phyloP scores from a whole-genome alignment of 164 flowering plant genomes.

The Sedum album region DNA sequence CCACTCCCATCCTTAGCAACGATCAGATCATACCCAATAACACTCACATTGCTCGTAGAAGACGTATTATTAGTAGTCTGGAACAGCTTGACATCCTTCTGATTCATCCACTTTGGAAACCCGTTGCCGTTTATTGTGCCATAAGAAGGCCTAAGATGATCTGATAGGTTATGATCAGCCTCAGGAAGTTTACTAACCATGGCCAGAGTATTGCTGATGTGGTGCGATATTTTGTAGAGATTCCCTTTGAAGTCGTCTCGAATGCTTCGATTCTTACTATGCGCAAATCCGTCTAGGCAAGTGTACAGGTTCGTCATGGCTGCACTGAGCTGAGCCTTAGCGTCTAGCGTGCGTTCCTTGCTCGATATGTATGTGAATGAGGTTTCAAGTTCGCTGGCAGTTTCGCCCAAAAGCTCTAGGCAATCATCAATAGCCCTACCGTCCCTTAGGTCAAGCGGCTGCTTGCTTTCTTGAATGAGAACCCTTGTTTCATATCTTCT shows the following conservation, averaged over 20 bases:
- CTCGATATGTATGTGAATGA: constrained; percentile 34
- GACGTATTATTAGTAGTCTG: no score
- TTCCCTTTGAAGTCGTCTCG: constrained; percentile 26
- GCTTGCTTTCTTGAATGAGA: constrained; percentile 7
- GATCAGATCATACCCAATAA: constrained; percentile 23
- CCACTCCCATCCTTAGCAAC: constrained; percentile 94
- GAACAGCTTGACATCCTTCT: constrained; percentile 40
- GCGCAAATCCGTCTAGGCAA: constrained; percentile 78
- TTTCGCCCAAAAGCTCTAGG: constrained; percentile 49
- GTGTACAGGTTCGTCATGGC: constrained; percentile 84
- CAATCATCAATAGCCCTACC: constrained; percentile 61
- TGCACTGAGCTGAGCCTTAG: constrained; percentile 61
- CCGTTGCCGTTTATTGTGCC: constrained; percentile 29
- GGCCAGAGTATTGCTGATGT: constrained; percentile 64
- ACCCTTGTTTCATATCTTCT: constrained; percentile 22
- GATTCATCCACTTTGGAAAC: constrained; percentile 59
- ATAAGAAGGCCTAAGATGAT: neutral
- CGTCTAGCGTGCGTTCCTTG: constrained; percentile 15
- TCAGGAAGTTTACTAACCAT: constrained; percentile 51
- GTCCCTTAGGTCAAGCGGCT: constrained; percentile 21
- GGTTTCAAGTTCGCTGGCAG: constrained; percentile 33
- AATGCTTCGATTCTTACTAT: constrained; percentile 19
- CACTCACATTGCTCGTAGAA: neutral
- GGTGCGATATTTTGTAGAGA: constrained; percentile 32
- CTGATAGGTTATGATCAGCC: neutral